phyloP scores from a whole-genome alignment of 257 asterid genomes.

The Primulina eburnea region DNA sequence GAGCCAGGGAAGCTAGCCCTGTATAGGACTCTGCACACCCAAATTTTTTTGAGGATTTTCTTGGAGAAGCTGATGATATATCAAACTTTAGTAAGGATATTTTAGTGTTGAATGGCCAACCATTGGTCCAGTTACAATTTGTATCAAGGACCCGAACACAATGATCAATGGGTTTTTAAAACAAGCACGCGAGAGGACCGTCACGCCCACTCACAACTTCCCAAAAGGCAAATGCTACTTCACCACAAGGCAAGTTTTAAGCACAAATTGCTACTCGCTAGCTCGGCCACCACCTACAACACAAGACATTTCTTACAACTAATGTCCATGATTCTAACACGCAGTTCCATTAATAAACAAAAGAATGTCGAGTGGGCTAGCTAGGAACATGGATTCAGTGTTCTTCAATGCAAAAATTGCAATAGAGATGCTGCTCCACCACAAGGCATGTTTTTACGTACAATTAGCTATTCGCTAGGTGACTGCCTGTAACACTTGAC shows the following conservation, averaged over 20 bases:
- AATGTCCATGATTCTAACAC: too few relatives aligned
- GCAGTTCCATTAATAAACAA: background rate
- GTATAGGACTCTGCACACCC: too few relatives aligned
- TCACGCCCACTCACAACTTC: background rate
- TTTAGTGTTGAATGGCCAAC: background rate
- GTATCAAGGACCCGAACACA: background rate
- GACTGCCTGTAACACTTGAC: too few relatives aligned
- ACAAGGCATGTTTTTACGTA: background rate
- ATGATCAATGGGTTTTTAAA: background rate
- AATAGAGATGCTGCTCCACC: background rate
- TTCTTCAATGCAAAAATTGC: too few relatives aligned
- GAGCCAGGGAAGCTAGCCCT: too few relatives aligned
- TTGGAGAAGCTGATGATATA: too few relatives aligned
- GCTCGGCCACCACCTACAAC: too few relatives aligned
- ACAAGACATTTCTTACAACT: too few relatives aligned
- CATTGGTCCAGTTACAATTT: background rate
- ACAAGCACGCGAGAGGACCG: background rate
- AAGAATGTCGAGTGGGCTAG: background rate
- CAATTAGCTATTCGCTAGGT: background rate
- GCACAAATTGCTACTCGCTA: background rate
- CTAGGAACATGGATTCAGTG: too few relatives aligned
- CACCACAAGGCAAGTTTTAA: background rate
- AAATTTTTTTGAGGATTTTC: too few relatives aligned
- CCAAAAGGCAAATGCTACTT: background rate
- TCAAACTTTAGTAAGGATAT: too few relatives aligned